Evolutionary conservation across 2,329 filamentous ascomycete genomes (phyloP).

Genomic region (Colletotrichum theobromicola): DNA sequence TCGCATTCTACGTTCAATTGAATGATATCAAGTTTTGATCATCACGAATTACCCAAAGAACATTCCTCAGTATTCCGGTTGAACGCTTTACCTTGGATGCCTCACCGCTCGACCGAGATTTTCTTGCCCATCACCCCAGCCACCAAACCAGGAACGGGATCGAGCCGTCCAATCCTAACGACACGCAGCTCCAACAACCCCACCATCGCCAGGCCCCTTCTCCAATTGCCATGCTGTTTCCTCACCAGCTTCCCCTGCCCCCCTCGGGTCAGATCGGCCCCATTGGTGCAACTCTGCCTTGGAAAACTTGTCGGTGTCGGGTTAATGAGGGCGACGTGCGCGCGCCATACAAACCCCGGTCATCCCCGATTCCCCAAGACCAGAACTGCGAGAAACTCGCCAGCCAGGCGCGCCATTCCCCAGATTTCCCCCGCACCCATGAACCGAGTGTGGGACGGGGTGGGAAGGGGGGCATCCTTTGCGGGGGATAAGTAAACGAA

Average conservation of each 20-base stretch:
- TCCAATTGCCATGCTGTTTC: neutral
- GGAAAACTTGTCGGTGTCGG: neutral
- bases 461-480: neutral
- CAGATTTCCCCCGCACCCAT: constrained; percentile 17
- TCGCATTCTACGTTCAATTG: no score
- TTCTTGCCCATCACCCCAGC: neutral
- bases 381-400: neutral
- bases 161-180: neutral
- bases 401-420: neutral
- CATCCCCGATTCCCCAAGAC: neutral
- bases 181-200: neutral
- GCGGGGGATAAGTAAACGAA: constrained; percentile 13
- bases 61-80: neutral
- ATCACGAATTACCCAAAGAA: neutral
- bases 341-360: neutral
- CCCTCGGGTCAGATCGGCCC: neutral
- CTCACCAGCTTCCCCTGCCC: neutral
- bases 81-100: neutral
- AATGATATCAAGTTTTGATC: neutral
- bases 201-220: neutral
- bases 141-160: neutral
- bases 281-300: constrained; percentile 9
- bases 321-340: neutral
- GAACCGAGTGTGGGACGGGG: neutral
- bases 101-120: neutral